A percentile compares a stretch with the other conserved stretches of the same genome.
phyloP scores from a whole-genome alignment of 306 rosid genomes.

The Begonia fuchsioides region DNA sequence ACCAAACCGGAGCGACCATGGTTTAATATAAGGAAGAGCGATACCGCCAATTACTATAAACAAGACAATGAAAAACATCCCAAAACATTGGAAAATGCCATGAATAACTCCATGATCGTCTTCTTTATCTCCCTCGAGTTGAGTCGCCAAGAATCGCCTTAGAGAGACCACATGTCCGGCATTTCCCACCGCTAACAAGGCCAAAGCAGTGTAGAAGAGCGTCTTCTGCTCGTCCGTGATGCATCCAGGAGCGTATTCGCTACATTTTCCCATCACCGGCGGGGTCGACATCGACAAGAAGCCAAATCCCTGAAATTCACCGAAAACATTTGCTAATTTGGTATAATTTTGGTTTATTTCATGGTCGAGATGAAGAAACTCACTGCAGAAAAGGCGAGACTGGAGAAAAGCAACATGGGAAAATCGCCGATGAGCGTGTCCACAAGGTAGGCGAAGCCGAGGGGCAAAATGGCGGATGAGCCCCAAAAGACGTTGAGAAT shows the following conservation, averaged over 20 bases:
- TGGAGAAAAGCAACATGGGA: constrained; percentile 9
- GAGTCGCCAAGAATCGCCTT: not conserved
- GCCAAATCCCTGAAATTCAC: constrained; percentile 10
- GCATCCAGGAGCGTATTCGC: constrained; percentile 10
- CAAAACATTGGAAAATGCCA: too few species aligned
- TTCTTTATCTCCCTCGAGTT: not conserved
- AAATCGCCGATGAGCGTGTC: constrained; percentile 12
- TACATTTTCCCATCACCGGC: constrained; percentile 14
- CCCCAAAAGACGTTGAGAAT: constrained; percentile 14
- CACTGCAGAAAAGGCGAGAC: constrained; percentile 7
- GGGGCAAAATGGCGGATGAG: constrained; percentile 1
- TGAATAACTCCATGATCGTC: not conserved
- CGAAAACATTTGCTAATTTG: not conserved
- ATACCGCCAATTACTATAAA: constrained; percentile 7
- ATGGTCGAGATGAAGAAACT: constrained; percentile 1
- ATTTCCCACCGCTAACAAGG: constrained; percentile 12
- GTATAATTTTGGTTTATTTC: not conserved
- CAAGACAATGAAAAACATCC: not conserved
- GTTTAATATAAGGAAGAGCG: constrained; percentile 7
- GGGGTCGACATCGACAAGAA: constrained; percentile 20
- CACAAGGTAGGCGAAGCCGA: constrained; percentile 11
- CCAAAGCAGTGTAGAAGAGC: constrained; percentile 12
- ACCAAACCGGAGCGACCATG: constrained; percentile 15
- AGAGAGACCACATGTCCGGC: constrained; percentile 7
- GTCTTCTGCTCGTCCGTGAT: constrained; percentile 5